Conservation (phyloP, 257 asterid genomes). For the Mitragyna speciosa region DNA sequence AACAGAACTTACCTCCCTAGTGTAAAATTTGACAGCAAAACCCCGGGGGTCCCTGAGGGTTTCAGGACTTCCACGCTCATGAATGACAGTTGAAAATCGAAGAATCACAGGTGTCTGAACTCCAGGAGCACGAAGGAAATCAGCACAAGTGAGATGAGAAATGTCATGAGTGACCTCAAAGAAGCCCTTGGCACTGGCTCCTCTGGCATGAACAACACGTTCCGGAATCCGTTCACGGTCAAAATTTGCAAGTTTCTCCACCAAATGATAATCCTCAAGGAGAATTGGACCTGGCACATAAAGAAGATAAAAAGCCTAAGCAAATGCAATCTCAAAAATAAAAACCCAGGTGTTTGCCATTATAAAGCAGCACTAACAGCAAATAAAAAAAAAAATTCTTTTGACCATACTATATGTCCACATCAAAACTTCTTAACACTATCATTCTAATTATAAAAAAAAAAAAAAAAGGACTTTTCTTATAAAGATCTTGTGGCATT, state of each 20-base stretch:
- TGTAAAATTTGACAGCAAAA: constrained; percentile 46
- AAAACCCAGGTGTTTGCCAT: too few relatives aligned
- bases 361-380: too few relatives aligned
- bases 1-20: constrained; percentile 28
- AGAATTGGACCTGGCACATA: constrained; percentile 42
- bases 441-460: too few relatives aligned
- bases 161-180: constrained; percentile 43
- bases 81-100: constrained; percentile 41
- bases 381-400: too few relatives aligned
- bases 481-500: too few relatives aligned
- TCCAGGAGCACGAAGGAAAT: constrained; percentile 44
- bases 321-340: too few relatives aligned
- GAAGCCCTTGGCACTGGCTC: constrained; percentile 45
- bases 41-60: constrained; percentile 43
- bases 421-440: too few relatives aligned
- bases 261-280: constrained; percentile 45
- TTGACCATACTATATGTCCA: too few relatives aligned
- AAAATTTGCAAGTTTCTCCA: constrained; percentile 43
- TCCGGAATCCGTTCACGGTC: constrained; percentile 43
- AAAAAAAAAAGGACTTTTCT: too few relatives aligned
- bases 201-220: constrained; percentile 47
- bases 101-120: constrained; percentile 42
- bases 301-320: too few relatives aligned
- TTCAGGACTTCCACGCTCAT: constrained; percentile 44
- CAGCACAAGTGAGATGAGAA: constrained; percentile 36